These are phyloP conservation scores for Poa annua DNA, from an alignment of 176 grass and related monocot genomes.

Conservation along the genomic window DNA sequence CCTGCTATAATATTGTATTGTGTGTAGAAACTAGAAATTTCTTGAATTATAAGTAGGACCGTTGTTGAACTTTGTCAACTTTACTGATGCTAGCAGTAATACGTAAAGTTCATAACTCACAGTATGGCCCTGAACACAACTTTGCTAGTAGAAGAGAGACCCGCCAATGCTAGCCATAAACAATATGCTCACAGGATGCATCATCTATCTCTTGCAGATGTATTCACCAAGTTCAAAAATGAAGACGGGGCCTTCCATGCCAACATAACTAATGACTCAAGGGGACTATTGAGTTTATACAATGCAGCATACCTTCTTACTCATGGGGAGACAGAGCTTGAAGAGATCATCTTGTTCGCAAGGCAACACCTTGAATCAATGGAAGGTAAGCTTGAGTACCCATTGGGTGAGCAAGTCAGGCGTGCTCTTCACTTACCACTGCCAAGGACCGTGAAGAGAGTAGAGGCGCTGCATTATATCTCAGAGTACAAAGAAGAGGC, in stretches of 20 bases:
- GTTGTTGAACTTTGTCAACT: background rate
- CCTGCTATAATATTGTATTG: background rate
- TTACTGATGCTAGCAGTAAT: background rate
- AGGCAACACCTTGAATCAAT: conserved; percentile 20
- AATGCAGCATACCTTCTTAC: conserved; percentile 42
- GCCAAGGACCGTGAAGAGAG: conserved; percentile 33
- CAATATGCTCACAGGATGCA: conserved; percentile 2
- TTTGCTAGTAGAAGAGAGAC: background rate
- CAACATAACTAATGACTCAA: conserved; percentile 21
- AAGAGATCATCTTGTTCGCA: conserved; percentile 31
- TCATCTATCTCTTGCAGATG: conserved; percentile 31
- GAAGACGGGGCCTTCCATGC: conserved; percentile 1
- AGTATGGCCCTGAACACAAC: background rate
- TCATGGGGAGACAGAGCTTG: conserved; percentile 34
- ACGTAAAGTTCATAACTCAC: background rate
- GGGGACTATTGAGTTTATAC: conserved; percentile 46
- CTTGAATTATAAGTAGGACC: background rate
- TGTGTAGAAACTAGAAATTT: background rate
- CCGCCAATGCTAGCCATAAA: background rate
- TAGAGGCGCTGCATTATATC: conserved; percentile 34
- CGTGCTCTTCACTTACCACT: conserved; percentile 41
- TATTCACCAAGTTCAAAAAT: conserved; percentile 38
- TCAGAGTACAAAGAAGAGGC: conserved; percentile 25
- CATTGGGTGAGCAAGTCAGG: conserved; percentile 30
- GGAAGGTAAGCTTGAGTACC: conserved; percentile 3